phyloP scores from a whole-genome alignment of 1,284 basidiomycete genomes.

The Cutaneotrichosporon sp. region DNA sequence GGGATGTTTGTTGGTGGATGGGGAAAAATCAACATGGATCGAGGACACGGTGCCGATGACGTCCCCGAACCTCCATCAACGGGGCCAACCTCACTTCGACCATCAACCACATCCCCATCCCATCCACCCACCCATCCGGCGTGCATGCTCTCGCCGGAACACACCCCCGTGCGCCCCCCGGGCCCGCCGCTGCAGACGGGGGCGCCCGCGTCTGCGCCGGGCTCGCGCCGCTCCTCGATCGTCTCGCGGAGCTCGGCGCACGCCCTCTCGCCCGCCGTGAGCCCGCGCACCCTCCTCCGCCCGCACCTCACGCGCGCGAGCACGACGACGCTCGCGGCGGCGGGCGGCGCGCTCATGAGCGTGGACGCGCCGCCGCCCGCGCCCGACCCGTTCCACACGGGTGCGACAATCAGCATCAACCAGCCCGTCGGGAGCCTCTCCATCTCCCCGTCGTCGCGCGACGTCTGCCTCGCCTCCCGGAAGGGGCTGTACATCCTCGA shows the following conservation, averaged over 20 bases:
- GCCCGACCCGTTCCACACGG: conserved; percentile 43
- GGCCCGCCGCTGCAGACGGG: neutral
- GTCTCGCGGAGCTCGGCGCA: conserved; percentile 4
- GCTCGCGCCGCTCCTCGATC: conserved; percentile 13
- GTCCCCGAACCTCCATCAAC: neutral
- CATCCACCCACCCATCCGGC: neutral
- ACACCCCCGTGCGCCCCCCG: conserved; percentile 15
- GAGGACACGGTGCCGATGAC: neutral
- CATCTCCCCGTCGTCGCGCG: conserved; percentile 54
- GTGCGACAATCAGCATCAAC: conserved; percentile 51
- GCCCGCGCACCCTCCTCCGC: conserved; percentile 32
- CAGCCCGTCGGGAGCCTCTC: conserved; percentile 56
- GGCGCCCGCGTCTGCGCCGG: conserved; percentile 13
- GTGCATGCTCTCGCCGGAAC: conserved; percentile 6
- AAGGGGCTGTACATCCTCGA: conserved; percentile 97
- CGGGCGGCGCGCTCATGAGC: conserved; percentile 3
- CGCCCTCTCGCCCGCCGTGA: conserved; percentile 19
- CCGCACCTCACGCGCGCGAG: conserved; percentile 31
- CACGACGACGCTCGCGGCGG: conserved; percentile 25
- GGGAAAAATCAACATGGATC: conserved; percentile 10
- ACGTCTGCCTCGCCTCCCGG: conserved; percentile 62
- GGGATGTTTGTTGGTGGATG: conserved; percentile 3
- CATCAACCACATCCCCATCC: neutral
- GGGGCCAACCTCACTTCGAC: neutral
- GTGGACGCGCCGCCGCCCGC: neutral